Conservation (phyloP, 768 basidiomycete genomes). For the Phylloporus sp. region DNA sequence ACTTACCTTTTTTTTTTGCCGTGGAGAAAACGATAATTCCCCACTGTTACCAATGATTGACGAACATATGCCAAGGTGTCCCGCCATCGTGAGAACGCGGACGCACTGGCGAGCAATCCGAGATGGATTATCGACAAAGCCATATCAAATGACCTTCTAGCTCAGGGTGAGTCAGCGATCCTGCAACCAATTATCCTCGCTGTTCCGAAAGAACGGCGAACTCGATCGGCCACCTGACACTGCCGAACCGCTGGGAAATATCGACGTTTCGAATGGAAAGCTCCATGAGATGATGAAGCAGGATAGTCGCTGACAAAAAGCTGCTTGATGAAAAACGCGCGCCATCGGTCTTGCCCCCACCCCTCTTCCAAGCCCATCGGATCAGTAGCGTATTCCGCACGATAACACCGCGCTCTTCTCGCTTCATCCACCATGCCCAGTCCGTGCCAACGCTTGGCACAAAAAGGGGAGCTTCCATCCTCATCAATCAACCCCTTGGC, state of each 20-base stretch:
- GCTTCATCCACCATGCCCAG: not conserved
- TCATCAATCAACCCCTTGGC: slow-evolving; percentile 12
- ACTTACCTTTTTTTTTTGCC: not conserved
- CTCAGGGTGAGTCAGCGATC: not conserved
- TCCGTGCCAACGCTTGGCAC: not conserved
- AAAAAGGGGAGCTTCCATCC: slow-evolving; percentile 7
- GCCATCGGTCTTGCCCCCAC: not conserved
- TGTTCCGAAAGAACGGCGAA: not conserved
- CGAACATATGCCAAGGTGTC: not conserved
- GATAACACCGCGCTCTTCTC: not conserved
- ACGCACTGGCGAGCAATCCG: not conserved
- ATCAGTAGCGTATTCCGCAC: not conserved
- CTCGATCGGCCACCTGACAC: not conserved
- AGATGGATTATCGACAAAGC: not conserved
- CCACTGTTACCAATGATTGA: not conserved
- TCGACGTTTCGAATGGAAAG: slow-evolving; percentile 2
- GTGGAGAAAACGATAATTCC: not conserved
- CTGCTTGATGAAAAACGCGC: not conserved
- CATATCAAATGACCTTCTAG: not conserved
- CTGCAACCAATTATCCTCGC: not conserved
- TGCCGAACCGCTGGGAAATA: not conserved
- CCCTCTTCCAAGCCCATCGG: not conserved
- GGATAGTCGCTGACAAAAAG: not conserved
- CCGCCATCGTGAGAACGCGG: not conserved
- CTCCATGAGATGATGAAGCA: not conserved